These are phyloP conservation scores for Botrytis byssoidea DNA, from an alignment of 2,329 filamentous ascomycete species.

Conservation along the genomic window DNA sequence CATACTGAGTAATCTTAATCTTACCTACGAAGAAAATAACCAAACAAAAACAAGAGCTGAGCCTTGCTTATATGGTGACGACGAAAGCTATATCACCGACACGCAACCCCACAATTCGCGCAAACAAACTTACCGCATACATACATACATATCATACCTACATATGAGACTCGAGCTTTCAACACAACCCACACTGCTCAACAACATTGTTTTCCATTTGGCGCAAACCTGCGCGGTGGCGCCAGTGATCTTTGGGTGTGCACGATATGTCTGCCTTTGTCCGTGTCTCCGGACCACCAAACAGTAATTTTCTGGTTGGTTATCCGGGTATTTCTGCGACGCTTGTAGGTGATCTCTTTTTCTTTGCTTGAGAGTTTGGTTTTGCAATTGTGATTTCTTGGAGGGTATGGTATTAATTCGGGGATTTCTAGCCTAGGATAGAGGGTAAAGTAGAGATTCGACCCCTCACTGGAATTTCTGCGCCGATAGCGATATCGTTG, in stretches of 20 bases:
- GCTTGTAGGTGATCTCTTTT: conserved; percentile 63
- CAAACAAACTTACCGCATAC: conserved; percentile 22
- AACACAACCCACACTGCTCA: conserved; percentile 24
- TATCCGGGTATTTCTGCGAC: conserved; percentile 98
- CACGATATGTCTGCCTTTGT: conserved; percentile 73
- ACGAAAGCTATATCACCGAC: conserved; percentile 23
- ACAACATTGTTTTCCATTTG: conserved; percentile 30
- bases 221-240: conserved; percentile 36
- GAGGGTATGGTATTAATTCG: conserved; percentile 20
- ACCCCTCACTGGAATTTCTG: conserved; percentile 78
- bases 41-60: conserved; percentile 25
- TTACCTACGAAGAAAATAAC: not conserved
- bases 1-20: not conserved
- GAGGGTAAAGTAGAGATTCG: conserved; percentile 97
- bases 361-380: conserved; percentile 20
- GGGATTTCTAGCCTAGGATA: conserved; percentile 73
- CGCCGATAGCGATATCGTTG: conserved; percentile 85
- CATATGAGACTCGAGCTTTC: conserved; percentile 21
- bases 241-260: conserved; percentile 35
- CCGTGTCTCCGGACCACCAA: conserved; percentile 94
- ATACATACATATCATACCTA: not conserved
- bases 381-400: conserved; percentile 25
- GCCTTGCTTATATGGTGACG: conserved; percentile 36
- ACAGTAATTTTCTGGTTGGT: conserved; percentile 93
- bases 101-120: conserved; percentile 19